Evolutionary conservation across 441 rosid genomes (phyloP).

Genomic region (Geranium incanum): DNA sequence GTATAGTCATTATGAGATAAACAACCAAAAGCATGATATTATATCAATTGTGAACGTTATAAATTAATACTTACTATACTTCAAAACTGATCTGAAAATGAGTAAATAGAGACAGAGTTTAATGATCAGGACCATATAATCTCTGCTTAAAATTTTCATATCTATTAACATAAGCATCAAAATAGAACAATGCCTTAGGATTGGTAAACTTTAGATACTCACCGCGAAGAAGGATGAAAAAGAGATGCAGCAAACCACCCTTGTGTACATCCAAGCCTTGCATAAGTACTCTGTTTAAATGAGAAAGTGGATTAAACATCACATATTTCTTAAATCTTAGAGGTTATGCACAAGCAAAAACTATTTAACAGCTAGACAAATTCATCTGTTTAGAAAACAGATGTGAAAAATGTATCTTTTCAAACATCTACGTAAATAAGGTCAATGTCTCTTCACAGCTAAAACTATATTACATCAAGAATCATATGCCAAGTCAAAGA

Average conservation of each 20-base stretch:
- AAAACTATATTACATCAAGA: background rate
- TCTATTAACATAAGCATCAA: background rate
- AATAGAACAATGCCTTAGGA: background rate
- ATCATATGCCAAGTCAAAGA: background rate
- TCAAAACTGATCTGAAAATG: background rate
- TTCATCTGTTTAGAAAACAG: background rate
- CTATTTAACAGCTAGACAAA: background rate
- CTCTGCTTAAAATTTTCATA: background rate
- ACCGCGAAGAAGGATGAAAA: constrained; percentile 63
- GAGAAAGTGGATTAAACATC: background rate
- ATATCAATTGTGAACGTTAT: background rate
- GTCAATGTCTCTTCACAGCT: background rate
- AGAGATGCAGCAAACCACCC: constrained; percentile 83
- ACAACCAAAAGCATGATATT: background rate
- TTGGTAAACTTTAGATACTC: constrained; percentile 16
- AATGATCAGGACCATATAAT: background rate
- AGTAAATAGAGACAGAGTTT: background rate
- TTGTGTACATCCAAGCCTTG: constrained; percentile 86
- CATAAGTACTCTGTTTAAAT: constrained; percentile 54
- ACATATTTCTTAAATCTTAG: background rate
- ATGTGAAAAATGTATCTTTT: background rate
- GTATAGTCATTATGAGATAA: background rate
- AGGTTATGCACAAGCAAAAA: constrained; percentile 5
- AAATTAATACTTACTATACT: background rate
- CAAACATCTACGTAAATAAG: background rate